Conservation (phyloP, 2,329 filamentous ascomycete genomes). For the Falciphora oryzae region DNA sequence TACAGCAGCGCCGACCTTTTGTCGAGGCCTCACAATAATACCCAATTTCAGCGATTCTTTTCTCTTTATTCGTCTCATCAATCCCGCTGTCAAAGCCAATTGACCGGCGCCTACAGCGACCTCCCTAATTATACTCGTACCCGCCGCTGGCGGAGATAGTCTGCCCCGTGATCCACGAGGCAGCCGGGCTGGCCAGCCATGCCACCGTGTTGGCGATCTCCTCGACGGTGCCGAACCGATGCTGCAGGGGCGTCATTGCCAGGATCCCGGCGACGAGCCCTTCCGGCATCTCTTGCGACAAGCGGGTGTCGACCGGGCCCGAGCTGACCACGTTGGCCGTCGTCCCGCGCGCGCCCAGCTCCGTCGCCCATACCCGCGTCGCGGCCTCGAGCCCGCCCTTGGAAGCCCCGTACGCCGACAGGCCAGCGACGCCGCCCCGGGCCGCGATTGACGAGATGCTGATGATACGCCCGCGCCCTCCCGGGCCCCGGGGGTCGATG, state of each 20-base stretch:
- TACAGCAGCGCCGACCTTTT: not conserved
- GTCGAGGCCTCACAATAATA: not conserved
- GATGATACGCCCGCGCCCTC: conserved; percentile 39
- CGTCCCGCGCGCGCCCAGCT: conserved; percentile 49
- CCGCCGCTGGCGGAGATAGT: conserved; percentile 49
- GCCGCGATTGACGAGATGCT: conserved; percentile 53
- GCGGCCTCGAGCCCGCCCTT: conserved; percentile 52
- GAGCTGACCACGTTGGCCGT: conserved; percentile 58
- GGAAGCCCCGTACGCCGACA: conserved; percentile 16
- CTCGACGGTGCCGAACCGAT: conserved; percentile 43
- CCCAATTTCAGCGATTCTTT: not conserved
- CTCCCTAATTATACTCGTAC: conserved; percentile 10
- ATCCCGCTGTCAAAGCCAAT: not conserved
- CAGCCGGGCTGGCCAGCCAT: conserved; percentile 45
- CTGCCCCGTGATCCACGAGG: conserved; percentile 48
- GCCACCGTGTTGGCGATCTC: conserved; percentile 52
- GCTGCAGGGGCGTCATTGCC: conserved; percentile 43
- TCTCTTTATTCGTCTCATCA: not conserved
- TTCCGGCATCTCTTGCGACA: conserved; percentile 46
- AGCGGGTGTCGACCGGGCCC: conserved; percentile 52
- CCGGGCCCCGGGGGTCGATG: conserved; percentile 30
- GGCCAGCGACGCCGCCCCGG: conserved; percentile 21
- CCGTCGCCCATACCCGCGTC: conserved; percentile 52
- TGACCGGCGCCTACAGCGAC: not conserved
- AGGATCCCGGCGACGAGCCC: conserved; percentile 44